Base-by-base conservation (phyloP, 2,329 filamentous ascomycete species). In the Colletotrichum salicis region DNA sequence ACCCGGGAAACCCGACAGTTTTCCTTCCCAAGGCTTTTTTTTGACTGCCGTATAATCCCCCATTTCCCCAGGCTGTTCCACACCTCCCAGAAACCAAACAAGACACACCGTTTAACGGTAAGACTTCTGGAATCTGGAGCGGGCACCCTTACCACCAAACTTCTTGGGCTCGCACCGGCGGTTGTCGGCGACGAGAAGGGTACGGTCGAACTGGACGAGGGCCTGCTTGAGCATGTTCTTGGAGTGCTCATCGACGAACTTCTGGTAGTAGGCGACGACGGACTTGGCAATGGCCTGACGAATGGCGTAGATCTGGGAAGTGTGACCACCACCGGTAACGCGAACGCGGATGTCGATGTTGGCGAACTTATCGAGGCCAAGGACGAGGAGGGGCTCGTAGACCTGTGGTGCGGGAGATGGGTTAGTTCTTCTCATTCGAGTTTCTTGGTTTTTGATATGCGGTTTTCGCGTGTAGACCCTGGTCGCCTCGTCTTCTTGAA, bases 171-270 rank as follows among this genome's bases (percentile, higher is more conserved):
- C 96, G 87, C 94, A 96, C 81, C 96, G 94, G 86, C 96, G 93
- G 93, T 97, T 98, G 88, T 99, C 96, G 86, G 96, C 96, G 82
- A 99, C 96, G 83, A 99, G 93, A 79, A 99, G 93, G 84, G 95
- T 97, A 83, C 95, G 92, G 90, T 97, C 95, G 90, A 96, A 99
- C 86, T 95, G 91, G 82, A 96, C 94, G 80, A 99, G 92, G 79
- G 94, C 94, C 88, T 96, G 93, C 94, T 98, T 99, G 83, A 99
- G 91, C 88, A 95, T 90, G 92, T 98, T 98, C 94, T 99, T 99
- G 89, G 93, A 94, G 93, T 98, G 95, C 93, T 99, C 96, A 84
- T 99, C 96, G 87, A 98, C 94, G 89, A 92, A 99, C 91, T 99
- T 98, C 90, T 98, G 96, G 93, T 98, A 98, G 93, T 98, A 74